phyloP scores from a whole-genome alignment of 805 yeast species.

The Pichia ethanolica region DNA sequence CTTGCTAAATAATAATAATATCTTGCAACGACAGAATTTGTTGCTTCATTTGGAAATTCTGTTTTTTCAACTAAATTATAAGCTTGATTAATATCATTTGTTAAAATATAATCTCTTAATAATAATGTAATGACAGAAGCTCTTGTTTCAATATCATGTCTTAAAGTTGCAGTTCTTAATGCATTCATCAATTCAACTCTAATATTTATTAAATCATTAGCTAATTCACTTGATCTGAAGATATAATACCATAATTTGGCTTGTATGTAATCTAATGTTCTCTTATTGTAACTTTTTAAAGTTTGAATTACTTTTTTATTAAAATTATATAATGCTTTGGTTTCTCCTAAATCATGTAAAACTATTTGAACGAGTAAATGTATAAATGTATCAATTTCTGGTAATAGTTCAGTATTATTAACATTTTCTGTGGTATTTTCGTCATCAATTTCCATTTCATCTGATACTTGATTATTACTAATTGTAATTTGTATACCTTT shows the following conservation, averaged over 20 bases:
- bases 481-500: slow-evolving; percentile 15
- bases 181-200: slow-evolving; percentile 66
- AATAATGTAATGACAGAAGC: slow-evolving; percentile 82
- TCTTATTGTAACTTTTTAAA: slow-evolving; percentile 61
- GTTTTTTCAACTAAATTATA: slow-evolving; percentile 83
- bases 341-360: slow-evolving; percentile 55
- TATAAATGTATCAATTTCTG: slow-evolving; percentile 75
- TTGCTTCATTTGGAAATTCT: slow-evolving; percentile 75
- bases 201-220: slow-evolving; percentile 44
- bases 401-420: slow-evolving; percentile 38
- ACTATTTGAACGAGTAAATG: slow-evolving; percentile 74
- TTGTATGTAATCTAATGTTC: slow-evolving; percentile 77
- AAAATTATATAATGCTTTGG: slow-evolving; percentile 43
- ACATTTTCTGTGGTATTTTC: slow-evolving; percentile 12
- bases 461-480: background rate
- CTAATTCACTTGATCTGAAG: slow-evolving; percentile 66
- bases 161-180: slow-evolving; percentile 79
- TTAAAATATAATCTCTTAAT: slow-evolving; percentile 67
- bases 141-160: slow-evolving; percentile 88
- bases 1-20: slow-evolving; percentile 88
- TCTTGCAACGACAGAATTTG: slow-evolving; percentile 81
- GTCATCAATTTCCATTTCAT: slow-evolving; percentile 29
- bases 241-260: slow-evolving; percentile 94
- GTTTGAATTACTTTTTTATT: slow-evolving; percentile 45
- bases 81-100: slow-evolving; percentile 82